Evolutionary conservation across 305 asterid genomes (phyloP), one percentile per base, ranked within the genome.

Genomic region (Caryopteris hybrid): DNA sequence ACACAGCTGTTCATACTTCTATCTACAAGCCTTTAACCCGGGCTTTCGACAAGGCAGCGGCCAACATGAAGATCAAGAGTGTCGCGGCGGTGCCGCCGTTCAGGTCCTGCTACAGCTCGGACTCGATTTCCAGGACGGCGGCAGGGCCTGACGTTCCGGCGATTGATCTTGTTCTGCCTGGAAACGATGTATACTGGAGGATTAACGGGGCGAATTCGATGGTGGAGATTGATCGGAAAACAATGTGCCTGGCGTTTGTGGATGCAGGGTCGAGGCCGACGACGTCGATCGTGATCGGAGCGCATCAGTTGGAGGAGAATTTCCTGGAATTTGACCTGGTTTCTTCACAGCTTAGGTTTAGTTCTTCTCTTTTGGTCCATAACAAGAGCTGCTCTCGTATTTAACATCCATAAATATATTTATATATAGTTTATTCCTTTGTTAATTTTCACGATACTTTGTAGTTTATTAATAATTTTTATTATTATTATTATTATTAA

Each of bases 221-320:
- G 77, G 76, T 77, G 5, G 77, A 69, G 64, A 22, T 77, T 39
- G 76, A 74, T 51, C 11, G 41, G 70, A 60, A 51, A 6, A 75
- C 70, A 4, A 70, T 39, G 67, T 80, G 81, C 60, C 68, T 80
- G 31, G 82, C 65, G 16, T 55, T 80, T 14, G 79, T 76, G n/a
- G 85, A 80, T 14, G 81, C 76, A 6, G 93, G 91, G 34, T 57
- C 27, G 29, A 55, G 17, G 23, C 83, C 86, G 13, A 82, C 61
- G 62, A 80, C 85, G 18, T 47, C 92, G 7, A 61, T 89, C 11
- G 80, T 87, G 12, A 67, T 86, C 31, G 95, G 90, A 5, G 81
- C 76, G 14, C 80, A 70, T 69, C 96, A 86, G 33, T n/a, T 86
- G 72, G 84, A 80, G 78, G 86, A 89, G 61, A 82, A 73, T 66